These are phyloP conservation scores for Chaetomium strumarium DNA, from an alignment of 2,329 filamentous ascomycete genomes.

Conservation along the genomic window DNA sequence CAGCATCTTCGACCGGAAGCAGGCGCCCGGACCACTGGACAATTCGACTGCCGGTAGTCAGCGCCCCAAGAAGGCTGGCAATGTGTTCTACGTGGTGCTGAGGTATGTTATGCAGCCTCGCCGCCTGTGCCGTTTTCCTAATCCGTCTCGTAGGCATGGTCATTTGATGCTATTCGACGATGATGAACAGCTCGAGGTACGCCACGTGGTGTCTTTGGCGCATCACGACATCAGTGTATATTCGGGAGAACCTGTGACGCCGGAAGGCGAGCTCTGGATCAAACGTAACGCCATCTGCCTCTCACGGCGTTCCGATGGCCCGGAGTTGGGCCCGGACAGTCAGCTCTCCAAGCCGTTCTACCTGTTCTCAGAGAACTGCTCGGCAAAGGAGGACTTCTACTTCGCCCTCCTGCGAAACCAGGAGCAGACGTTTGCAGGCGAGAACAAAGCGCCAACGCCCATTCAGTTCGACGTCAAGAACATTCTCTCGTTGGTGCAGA, in stretches of 20 bases:
- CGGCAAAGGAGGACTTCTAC: conserved; percentile 97
- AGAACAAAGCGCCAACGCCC: conserved; percentile 58
- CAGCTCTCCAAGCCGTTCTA: conserved; percentile 76
- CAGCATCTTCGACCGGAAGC: conserved; percentile 85
- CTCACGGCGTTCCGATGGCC: conserved; percentile 54
- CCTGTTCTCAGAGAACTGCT: conserved; percentile 90
- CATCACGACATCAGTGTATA: conserved; percentile 83
- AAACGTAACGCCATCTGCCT: conserved; percentile 87
- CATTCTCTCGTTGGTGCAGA: conserved; percentile 84
- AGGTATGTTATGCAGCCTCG: conserved; percentile 48
- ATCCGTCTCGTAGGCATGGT: conserved; percentile 60
- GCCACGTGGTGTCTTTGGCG: conserved; percentile 88
- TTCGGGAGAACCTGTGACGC: conserved; percentile 69
- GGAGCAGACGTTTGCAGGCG: conserved; percentile 56
- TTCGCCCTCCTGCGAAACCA: conserved; percentile 84
- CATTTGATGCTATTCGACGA: conserved; percentile 98
- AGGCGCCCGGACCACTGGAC: conserved; percentile 41
- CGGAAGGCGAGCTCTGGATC: conserved; percentile 91
- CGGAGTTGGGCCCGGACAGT: conserved; percentile 50
- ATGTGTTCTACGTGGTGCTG: conserved; percentile 88
- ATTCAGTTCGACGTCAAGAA: conserved; percentile 76
- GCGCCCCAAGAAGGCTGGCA: conserved; percentile 62
- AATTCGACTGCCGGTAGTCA: conserved; percentile 43
- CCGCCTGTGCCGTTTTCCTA: conserved; percentile 1
- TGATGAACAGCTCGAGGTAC: conserved; percentile 87